Evolutionary conservation across 441 rosid genomes (phyloP).

Genomic region (Manihot esculenta): DNA sequence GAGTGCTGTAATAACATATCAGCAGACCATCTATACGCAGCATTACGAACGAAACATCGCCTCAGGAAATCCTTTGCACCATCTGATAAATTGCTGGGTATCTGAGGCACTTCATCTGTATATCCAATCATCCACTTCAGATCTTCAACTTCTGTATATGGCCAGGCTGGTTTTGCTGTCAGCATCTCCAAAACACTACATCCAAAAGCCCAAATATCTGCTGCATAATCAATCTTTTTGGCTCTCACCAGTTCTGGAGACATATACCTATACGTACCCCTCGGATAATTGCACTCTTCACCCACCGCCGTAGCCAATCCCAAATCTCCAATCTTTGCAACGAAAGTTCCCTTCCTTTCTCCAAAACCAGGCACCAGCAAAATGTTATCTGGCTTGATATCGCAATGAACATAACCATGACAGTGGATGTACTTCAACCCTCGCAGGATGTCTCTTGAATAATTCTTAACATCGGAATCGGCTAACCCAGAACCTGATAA

Average conservation of each 20-base stretch:
- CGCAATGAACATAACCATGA: background rate
- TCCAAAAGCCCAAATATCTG: slow-evolving; percentile 15
- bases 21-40: background rate
- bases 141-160: background rate
- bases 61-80: slow-evolving; percentile 12
- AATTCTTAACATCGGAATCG: background rate
- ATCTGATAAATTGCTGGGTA: background rate
- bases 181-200: slow-evolving; percentile 11
- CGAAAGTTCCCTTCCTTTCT: background rate
- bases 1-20: background rate
- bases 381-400: background rate
- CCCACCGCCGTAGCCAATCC: background rate
- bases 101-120: background rate
- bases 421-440: background rate
- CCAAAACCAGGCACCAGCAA: background rate
- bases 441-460: background rate
- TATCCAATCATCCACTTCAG: slow-evolving; percentile 2
- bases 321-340: slow-evolving; percentile 1
- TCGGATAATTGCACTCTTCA: background rate
- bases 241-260: slow-evolving; percentile 2
- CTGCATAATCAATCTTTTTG: background rate
- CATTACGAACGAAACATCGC: background rate
- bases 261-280: slow-evolving; percentile 3
- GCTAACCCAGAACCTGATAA: background rate
- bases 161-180: slow-evolving; percentile 10